A percentile compares a stretch with the other conserved stretches of the same genome.
These are phyloP conservation scores for Beauveria caledonica DNA, from an alignment of 2,329 filamentous ascomycete species.

Conservation along the genomic window DNA sequence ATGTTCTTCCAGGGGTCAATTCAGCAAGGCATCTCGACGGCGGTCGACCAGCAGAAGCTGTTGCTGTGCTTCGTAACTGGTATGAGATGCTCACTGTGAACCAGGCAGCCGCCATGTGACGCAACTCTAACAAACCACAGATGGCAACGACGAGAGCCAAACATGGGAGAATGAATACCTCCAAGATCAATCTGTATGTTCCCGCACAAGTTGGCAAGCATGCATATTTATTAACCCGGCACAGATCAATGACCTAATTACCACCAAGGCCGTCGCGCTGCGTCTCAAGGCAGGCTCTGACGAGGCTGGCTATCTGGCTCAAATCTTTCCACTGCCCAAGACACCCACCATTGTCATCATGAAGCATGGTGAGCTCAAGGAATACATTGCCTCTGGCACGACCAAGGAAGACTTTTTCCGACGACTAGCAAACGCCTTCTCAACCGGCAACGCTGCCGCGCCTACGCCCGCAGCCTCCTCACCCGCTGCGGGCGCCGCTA, in stretches of 20 bases:
- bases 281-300: constrained; percentile 64
- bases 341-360: constrained; percentile 77
- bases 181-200: constrained; percentile 43
- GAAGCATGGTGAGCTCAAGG: constrained; percentile 66
- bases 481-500: constrained; percentile 10
- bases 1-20: constrained; percentile 82
- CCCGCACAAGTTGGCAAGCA: background rate
- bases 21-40: constrained; percentile 70
- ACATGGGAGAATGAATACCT: constrained; percentile 67
- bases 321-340: constrained; percentile 72
- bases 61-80: constrained; percentile 81
- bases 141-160: constrained; percentile 59
- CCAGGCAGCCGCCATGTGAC: constrained; percentile 13
- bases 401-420: constrained; percentile 58
- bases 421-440: constrained; percentile 27
- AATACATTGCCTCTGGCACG: constrained; percentile 62
- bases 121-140: constrained; percentile 31
- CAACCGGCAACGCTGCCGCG: background rate
- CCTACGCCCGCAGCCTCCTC: constrained; percentile 14
- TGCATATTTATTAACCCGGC: constrained; percentile 10
- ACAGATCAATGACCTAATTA: constrained; percentile 49
- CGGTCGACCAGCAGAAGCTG: constrained; percentile 65
- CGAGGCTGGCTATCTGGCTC: constrained; percentile 73
- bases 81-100: constrained; percentile 28
- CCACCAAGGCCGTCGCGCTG: constrained; percentile 58